phyloP scores from a whole-genome alignment of 1,284 basidiomycete species.

The Sphagnurus paluster region DNA sequence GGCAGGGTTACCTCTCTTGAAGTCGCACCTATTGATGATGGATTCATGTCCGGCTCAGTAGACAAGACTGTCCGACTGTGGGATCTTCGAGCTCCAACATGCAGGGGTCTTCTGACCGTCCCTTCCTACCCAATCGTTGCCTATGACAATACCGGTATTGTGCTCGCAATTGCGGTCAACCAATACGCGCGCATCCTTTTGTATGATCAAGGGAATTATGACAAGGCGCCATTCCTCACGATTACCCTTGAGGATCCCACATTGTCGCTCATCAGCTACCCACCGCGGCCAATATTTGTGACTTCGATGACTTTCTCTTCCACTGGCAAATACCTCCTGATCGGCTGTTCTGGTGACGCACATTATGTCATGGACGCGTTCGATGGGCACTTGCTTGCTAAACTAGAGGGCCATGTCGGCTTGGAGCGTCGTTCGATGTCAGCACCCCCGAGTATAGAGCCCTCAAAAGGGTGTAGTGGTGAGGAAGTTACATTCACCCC shows the following conservation, averaged over 20 bases:
- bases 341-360: slow-evolving; percentile 89
- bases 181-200: slow-evolving; percentile 82
- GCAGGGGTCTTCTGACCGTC: slow-evolving; percentile 71
- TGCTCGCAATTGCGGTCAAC: slow-evolving; percentile 94
- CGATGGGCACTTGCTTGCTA: slow-evolving; percentile 78
- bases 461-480: slow-evolving; percentile 76
- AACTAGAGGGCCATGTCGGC: slow-evolving; percentile 81
- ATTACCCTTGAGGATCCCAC: slow-evolving; percentile 83
- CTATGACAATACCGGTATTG: slow-evolving; percentile 86
- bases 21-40: slow-evolving; percentile 91
- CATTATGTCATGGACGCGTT: slow-evolving; percentile 94
- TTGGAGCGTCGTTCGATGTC: slow-evolving; percentile 67
- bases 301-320: slow-evolving; percentile 91
- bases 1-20: slow-evolving; percentile 87
- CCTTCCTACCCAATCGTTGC: slow-evolving; percentile 83
- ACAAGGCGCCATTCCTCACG: slow-evolving; percentile 88
- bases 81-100: slow-evolving; percentile 84
- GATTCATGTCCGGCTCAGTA: slow-evolving; percentile 91
- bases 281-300: slow-evolving; percentile 87
- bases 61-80: slow-evolving; percentile 97
- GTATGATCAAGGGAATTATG: slow-evolving; percentile 88
- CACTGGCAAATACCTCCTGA: slow-evolving; percentile 87
- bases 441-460: slow-evolving; percentile 61
- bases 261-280: slow-evolving; percentile 70
- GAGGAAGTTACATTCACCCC: slow-evolving; percentile 93